Base-by-base conservation (phyloP, 2,329 filamentous ascomycete species). In the Phialocephala subalpina region DNA sequence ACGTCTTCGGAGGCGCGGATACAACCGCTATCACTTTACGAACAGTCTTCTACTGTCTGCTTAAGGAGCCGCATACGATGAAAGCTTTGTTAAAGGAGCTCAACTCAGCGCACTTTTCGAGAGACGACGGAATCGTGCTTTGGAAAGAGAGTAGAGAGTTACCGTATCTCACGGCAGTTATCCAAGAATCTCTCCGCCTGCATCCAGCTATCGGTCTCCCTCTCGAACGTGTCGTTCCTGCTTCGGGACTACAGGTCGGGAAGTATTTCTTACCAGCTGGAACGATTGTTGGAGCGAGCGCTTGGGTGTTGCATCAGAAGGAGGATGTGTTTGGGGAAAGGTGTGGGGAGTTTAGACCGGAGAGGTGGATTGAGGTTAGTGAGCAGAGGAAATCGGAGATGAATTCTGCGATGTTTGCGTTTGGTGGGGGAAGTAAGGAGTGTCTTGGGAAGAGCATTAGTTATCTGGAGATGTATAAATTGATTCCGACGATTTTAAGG, bases 401-500 rank as follows among this genome's bases (percentile, higher is more conserved):
- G n/a, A 47, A 65, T 18, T 42, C 38, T 35, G 33, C 60, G 49
- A 36, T 60, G 45, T 58, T 68, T 47, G 22, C 55, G 3, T 58
- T 81, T 65, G 78, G 79, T 0, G 64, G 75, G 11, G 80, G 79
- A 0, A 74, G 76, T 0, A 69, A 80, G 5, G 79, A 76, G 0
- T 82, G 80, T 55, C 64, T 82, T 0, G 80, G 81, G 0, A 87
- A 87, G 82, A 88, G 88, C 67, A 87, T 88, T 53, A 85, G 83
- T 64, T 70, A 87, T 72, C 69, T 88, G 69, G 86, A 88, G 80
- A 86, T 88, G 65, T 87, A 87, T 76, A 88, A 88, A 80, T 70
- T 88, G 36, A 82, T 87, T 22, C 85, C 86, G 40, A 83, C 79
- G 62, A 73, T 92, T 73, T 74, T 91, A 76, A 78, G 87, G 73